Percentiles rank a stretch among this genome's conserved stretches.
These are phyloP conservation scores for Capsella bursapastoris DNA, from an alignment of 345 rosid genomes.

Conservation along the genomic window DNA sequence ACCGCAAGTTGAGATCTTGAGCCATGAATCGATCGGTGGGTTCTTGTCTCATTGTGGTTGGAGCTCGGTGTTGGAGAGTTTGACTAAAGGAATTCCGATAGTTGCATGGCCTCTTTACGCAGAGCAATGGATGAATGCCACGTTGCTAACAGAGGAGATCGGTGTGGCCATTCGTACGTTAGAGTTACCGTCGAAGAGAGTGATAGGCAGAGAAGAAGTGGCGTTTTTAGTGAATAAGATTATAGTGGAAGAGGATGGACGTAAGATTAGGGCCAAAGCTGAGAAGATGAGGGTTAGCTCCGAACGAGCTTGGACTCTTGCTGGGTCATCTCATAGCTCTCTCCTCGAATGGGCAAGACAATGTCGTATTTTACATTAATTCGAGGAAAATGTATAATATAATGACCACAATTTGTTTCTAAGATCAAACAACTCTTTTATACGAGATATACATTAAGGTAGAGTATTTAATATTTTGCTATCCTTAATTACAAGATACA, in stretches of 20 bases:
- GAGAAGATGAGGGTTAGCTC: constrained; percentile 44
- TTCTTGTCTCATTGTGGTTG: constrained; percentile 76
- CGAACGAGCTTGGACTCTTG: constrained; percentile 43
- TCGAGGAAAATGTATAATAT: not conserved
- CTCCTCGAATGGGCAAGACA: constrained; percentile 44
- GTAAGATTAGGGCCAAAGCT: constrained; percentile 40
- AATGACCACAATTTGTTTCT: not conserved
- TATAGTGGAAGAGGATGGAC: constrained; percentile 46
- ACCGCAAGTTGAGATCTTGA: constrained; percentile 55
- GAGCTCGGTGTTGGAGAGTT: constrained; percentile 65
- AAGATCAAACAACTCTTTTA: too few relatives aligned
- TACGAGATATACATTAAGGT: too few relatives aligned
- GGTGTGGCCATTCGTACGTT: constrained; percentile 51
- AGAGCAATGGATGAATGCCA: constrained; percentile 71
- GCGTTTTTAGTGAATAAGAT: constrained; percentile 48
- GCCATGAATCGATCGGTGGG: constrained; percentile 63
- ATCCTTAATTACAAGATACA: too few relatives aligned
- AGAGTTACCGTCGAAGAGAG: constrained; percentile 15
- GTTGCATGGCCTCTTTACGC: constrained; percentile 75
- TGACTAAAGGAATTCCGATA: constrained; percentile 62
- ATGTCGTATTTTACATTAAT: constrained; percentile 10
- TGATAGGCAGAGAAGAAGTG: constrained; percentile 54
- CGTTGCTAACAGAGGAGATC: constrained; percentile 51
- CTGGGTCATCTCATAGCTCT: constrained; percentile 51
- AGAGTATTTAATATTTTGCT: too few relatives aligned